Evolutionary conservation across 108 stramenopile species (phyloP).

Genomic region (Fistulifera pelliculosa): DNA sequence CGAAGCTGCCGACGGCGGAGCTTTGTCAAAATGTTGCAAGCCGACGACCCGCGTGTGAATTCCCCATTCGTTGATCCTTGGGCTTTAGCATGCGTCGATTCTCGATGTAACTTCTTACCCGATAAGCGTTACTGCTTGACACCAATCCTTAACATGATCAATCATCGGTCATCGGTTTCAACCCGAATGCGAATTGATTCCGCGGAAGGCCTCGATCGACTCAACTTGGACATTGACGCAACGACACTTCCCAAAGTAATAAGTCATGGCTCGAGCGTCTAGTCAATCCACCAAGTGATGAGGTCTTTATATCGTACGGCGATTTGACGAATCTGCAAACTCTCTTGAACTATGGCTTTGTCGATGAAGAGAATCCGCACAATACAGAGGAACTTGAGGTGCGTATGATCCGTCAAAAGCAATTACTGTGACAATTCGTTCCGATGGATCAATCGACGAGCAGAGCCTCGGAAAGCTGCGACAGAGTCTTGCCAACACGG

Average conservation of each 20-base stretch:
- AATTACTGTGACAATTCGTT: slow-evolving; percentile 31
- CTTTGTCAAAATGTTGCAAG: slow-evolving; percentile 30
- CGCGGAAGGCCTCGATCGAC: background rate
- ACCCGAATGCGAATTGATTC: slow-evolving; percentile 20
- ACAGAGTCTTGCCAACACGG: slow-evolving; percentile 30
- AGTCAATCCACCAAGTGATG: slow-evolving; percentile 16
- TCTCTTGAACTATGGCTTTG: slow-evolving; percentile 66
- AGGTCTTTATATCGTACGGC: slow-evolving; percentile 60
- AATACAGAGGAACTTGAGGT: slow-evolving; percentile 51
- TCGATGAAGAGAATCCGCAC: slow-evolving; percentile 28
- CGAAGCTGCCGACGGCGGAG: slow-evolving; percentile 41
- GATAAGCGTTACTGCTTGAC: slow-evolving; percentile 58
- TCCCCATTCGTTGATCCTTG: slow-evolving; percentile 33
- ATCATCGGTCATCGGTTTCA: slow-evolving; percentile 42
- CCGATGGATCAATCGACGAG: slow-evolving; percentile 47
- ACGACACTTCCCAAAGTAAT: too few relatives aligned
- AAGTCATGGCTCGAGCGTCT: background rate
- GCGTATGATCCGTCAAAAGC: slow-evolving; percentile 38
- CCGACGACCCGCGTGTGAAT: slow-evolving; percentile 17
- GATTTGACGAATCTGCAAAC: slow-evolving; percentile 62
- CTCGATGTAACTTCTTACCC: slow-evolving; percentile 59
- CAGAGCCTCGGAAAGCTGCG: slow-evolving; percentile 35
- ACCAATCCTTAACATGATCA: slow-evolving; percentile 71
- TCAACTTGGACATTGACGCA: background rate
- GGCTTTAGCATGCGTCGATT: slow-evolving; percentile 72